These are phyloP conservation scores for Arthrobotrys sphaeroides DNA, from an alignment of 2,329 filamentous ascomycete species.

Conservation along the genomic window DNA sequence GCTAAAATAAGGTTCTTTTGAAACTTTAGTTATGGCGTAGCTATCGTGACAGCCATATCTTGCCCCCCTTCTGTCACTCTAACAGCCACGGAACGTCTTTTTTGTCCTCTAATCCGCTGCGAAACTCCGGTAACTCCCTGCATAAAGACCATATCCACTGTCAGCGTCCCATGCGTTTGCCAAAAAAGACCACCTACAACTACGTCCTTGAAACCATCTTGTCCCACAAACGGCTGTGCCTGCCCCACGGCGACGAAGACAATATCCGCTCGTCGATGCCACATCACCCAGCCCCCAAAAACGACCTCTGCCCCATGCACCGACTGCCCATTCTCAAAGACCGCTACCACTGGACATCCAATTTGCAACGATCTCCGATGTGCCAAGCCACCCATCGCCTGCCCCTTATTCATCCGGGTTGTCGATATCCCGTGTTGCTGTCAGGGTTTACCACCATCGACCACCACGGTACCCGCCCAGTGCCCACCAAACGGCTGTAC, in stretches of 20 bases:
- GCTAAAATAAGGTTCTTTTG: background rate
- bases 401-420: slow-evolving; percentile 21
- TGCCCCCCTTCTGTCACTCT: slow-evolving; percentile 33
- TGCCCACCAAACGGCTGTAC: slow-evolving; percentile 42
- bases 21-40: background rate
- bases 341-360: slow-evolving; percentile 28
- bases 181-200: slow-evolving; percentile 36
- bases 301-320: slow-evolving; percentile 14
- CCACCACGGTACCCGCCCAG: slow-evolving; percentile 22
- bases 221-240: slow-evolving; percentile 22
- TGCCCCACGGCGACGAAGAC: slow-evolving; percentile 27
- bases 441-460: slow-evolving; percentile 22
- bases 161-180: slow-evolving; percentile 28
- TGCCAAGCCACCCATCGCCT: slow-evolving; percentile 7
- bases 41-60: background rate
- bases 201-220: slow-evolving; percentile 27
- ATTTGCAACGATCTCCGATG: slow-evolving; percentile 25
- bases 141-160: slow-evolving; percentile 8
- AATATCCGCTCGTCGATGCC: background rate
- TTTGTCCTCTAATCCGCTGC: slow-evolving; percentile 39
- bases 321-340: slow-evolving; percentile 28
- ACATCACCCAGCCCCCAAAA: background rate
- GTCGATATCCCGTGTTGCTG: slow-evolving; percentile 40
- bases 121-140: slow-evolving; percentile 22
- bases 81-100: slow-evolving; percentile 16